A percentile compares a stretch with the other conserved stretches of the same genome.
These are phyloP conservation scores for Phoma sp. DNA, from an alignment of 2,329 filamentous ascomycete genomes.

Conservation along the genomic window DNA sequence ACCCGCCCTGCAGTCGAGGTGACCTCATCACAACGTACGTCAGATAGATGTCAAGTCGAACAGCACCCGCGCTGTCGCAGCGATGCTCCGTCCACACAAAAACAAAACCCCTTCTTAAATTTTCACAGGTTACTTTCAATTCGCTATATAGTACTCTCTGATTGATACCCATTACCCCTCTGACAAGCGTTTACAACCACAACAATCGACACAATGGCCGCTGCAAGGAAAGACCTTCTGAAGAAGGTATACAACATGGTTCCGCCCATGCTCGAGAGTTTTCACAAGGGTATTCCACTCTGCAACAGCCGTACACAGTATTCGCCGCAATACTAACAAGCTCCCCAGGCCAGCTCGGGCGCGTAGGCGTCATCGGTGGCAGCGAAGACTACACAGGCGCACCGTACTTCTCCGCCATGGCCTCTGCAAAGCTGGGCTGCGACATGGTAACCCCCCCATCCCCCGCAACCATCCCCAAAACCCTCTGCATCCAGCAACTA, in stretches of 20 bases:
- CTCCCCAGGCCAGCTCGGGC: constrained; percentile 79
- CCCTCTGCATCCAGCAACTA: constrained; percentile 13
- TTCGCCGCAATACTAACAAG: constrained; percentile 20
- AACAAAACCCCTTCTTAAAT: not conserved
- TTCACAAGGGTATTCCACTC: constrained; percentile 81
- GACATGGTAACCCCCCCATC: constrained; percentile 71
- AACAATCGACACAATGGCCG: constrained; percentile 46
- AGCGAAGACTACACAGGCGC: constrained; percentile 97
- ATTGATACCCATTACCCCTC: constrained; percentile 6
- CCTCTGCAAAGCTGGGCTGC: constrained; percentile 85
- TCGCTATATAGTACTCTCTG: not conserved
- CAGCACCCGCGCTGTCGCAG: constrained; percentile 3
- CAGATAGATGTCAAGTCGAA: not conserved
- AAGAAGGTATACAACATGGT: constrained; percentile 85
- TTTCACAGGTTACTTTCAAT: not conserved
- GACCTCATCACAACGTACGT: constrained; percentile 8
- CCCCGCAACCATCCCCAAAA: not conserved
- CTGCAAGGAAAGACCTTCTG: constrained; percentile 75
- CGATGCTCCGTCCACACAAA: constrained; percentile 8
- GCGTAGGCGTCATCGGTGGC: constrained; percentile 91
- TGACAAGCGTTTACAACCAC: not conserved
- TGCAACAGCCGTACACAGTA: not conserved
- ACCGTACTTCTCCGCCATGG: constrained; percentile 98
- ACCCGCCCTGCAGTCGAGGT: constrained; percentile 7
- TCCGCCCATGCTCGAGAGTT: constrained; percentile 91